These are phyloP conservation scores for Ogataea angusta DNA, from an alignment of 805 yeast genomes.

Conservation along the genomic window DNA sequence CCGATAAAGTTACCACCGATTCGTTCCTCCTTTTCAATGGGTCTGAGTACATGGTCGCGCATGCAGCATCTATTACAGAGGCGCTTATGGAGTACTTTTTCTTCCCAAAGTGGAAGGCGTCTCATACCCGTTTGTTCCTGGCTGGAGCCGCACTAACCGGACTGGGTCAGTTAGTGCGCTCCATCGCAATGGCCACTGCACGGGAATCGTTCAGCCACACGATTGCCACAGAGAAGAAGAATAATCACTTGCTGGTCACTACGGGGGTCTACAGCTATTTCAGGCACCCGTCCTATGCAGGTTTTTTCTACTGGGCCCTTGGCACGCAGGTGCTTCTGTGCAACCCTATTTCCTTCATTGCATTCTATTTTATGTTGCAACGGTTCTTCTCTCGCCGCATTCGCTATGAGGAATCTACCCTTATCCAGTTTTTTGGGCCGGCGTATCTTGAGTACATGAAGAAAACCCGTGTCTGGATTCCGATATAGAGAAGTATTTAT, in stretches of 20 bases:
- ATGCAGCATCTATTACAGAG: conserved; percentile 51
- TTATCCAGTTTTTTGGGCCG: conserved; percentile 68
- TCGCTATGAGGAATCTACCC: conserved; percentile 60
- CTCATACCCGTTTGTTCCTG: conserved; percentile 19
- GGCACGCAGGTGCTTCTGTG: conserved; percentile 74
- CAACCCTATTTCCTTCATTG: conserved; percentile 57
- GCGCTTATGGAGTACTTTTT: conserved; percentile 39
- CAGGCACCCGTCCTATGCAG: conserved; percentile 90
- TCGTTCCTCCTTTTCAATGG: conserved; percentile 71
- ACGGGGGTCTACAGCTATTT: conserved; percentile 62
- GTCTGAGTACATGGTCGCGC: conserved; percentile 53
- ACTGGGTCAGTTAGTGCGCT: conserved; percentile 65
- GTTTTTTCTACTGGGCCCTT: conserved; percentile 90
- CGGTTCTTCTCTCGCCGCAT: conserved; percentile 70
- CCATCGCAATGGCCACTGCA: conserved; percentile 84
- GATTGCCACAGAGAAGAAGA: conserved; percentile 50
- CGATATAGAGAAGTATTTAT: conserved; percentile 33
- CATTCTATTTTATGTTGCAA: conserved; percentile 59
- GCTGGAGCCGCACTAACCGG: conserved; percentile 49
- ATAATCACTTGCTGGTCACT: conserved; percentile 67
- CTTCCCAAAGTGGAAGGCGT: conserved; percentile 37
- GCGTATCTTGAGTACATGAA: conserved; percentile 54
- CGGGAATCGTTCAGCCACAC: conserved; percentile 82
- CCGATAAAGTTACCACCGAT: conserved; percentile 60
- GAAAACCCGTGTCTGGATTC: conserved; percentile 57